Base-by-base conservation (phyloP, 768 basidiomycete species). In the Suillus subluteus region DNA sequence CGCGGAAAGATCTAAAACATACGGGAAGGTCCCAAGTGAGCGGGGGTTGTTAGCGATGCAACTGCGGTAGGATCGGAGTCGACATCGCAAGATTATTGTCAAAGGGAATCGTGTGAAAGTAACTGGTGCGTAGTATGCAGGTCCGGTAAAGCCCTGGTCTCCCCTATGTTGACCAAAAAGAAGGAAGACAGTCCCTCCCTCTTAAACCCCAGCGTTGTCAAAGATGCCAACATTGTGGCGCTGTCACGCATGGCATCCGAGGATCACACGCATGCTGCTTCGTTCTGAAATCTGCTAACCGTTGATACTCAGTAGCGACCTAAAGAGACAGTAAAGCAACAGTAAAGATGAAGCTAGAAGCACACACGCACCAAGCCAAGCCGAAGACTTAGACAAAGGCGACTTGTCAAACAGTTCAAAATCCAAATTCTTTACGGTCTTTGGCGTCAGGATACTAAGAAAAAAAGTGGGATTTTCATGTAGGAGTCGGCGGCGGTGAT, bases 201-300 rank as follows among this genome's bases (percentile, higher is more conserved):
- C 26, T 16, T 52, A 59, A 41, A 40, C 7, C 8, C 54, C 23
- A 40, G 23, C 38, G 38, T 59, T 18, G 6, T 59, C 58, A 59
- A 59, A 59, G 58, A 40, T 26, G 15, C n/a, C 56, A 23, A 58
- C 46, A 13, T 48, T 23, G 58, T 58, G 56, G 37, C 15, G 23
- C 23, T 59, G 54, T 35, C 54, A 59, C 58, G 6, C 23, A 59
- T 59, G 58, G 23, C 4, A 26, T 15, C 58, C 40, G 26, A 41
- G 12, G 38, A 41, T 59, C 58, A 41, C 58, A 30, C 58, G 26
- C 38, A 59, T 41, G 58, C 11, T 41, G 58, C 11, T 59, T 41
- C 18, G 11, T 41, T 41, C 58, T 23, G 23, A 13, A 30, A 32
- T 9, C 32, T 35, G 54, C 11, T 55, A 2, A 21, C 32, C 6